Conservation (phyloP, 345 rosid species). For the Boechera divaricarpa region DNA sequence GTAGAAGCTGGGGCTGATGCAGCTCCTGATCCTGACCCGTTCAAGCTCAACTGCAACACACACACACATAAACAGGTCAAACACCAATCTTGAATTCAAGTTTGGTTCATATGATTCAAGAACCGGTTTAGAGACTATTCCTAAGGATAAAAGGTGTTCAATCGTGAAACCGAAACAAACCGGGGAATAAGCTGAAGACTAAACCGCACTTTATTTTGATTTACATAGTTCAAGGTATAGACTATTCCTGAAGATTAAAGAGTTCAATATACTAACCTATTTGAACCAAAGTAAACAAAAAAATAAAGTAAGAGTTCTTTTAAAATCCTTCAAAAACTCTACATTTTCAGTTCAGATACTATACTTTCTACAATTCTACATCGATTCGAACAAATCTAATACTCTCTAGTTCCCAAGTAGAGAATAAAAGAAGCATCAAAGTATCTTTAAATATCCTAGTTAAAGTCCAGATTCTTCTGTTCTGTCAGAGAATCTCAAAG, state of each 20-base stretch:
- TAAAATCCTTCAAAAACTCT: neutral
- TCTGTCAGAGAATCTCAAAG: constrained; percentile 33
- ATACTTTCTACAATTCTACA: neutral
- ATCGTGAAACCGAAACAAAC: neutral
- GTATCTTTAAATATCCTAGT: neutral
- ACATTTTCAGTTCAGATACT: neutral
- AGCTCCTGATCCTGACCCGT: constrained; percentile 69
- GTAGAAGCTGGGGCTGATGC: constrained; percentile 63
- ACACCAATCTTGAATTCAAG: constrained; percentile 2
- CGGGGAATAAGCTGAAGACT: neutral
- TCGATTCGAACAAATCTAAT: neutral
- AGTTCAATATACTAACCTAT: neutral
- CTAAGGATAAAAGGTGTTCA: neutral
- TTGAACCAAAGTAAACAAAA: neutral
- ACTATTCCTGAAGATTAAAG: neutral
- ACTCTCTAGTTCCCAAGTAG: neutral
- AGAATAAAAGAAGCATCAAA: constrained; percentile 11
- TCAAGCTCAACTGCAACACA: constrained; percentile 70
- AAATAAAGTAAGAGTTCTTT: neutral
- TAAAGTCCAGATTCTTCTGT: constrained; percentile 21
- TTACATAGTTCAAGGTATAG: neutral
- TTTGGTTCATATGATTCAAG: constrained; percentile 4
- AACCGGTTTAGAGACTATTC: constrained; percentile 15
- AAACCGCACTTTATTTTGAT: neutral
- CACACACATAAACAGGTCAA: neutral